Evolutionary conservation across 2,329 filamentous ascomycete species (phyloP), one percentile per base, ranked within the genome.

Genomic region (Coniochaeta hoffmannii): DNA sequence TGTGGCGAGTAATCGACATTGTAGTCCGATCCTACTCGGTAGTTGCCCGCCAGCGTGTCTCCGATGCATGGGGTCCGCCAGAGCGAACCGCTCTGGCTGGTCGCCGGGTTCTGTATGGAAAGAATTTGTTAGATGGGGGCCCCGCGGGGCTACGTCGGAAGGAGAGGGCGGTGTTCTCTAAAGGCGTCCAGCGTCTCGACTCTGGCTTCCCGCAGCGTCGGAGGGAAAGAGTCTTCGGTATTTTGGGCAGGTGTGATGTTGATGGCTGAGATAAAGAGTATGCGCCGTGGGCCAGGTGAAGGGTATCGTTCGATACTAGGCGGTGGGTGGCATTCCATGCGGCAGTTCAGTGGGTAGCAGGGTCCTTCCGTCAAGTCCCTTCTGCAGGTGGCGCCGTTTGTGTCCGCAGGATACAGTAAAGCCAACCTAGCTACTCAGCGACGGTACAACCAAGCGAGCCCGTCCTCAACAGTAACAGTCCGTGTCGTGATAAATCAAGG

Each of bases 31-130:
- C 79, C 80, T 74, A 83, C 78, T 80, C 84, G 82, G 78, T 89
- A 89, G 73, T 85, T 83, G 79, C 82, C 80, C 79, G 83, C 84
- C 82, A 88, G 82, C 77, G 82, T 87, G 81, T 76, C 82, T 78
- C 77, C 81, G 74, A 81, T 81, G 73, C 83, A 87, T 87, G 80
- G 83, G 82, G 83, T 80, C 83, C 83, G 83, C 85, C 85, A 88
- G 85, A 88, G 84, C 85, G 79, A 80, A 74, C 76, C 83, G 84
- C 85, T 82, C 85, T 85, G 82, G 83, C 85, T 84, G 84, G 80
- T 78, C 80, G 80, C 82, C 77, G 81, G 77, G 73, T 71, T 79
- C 76, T 81, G 80, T 68, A 82, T 76, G 69, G 80, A 79, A 73
- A 81, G 74, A 78, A 81, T 81, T 76, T 75, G 76, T 69, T 72